These are phyloP conservation scores for Cyberlindnera petersonii DNA, from an alignment of 805 yeast species.

Conservation along the genomic window DNA sequence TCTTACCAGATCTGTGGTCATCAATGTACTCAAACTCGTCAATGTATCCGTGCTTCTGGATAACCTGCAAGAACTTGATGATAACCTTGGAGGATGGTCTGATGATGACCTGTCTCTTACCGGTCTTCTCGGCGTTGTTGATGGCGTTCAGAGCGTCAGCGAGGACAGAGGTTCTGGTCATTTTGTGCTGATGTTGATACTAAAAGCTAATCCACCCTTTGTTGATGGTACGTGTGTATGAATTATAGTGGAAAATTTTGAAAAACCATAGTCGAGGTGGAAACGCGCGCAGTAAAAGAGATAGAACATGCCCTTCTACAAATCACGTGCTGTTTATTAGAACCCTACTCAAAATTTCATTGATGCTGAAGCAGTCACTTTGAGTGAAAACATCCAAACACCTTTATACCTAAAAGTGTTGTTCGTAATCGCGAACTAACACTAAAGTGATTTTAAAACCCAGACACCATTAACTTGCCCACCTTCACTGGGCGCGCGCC, in stretches of 20 bases:
- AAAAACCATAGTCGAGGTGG: constrained; percentile 14
- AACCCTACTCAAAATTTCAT: constrained; percentile 3
- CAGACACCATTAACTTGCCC: constrained; percentile 5
- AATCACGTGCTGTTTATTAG: constrained; percentile 9
- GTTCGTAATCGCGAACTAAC: not conserved
- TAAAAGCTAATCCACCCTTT: not conserved
- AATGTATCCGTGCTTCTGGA: constrained; percentile 98
- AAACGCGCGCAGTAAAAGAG: not conserved
- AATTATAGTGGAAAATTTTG: constrained; percentile 24
- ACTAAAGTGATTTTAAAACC: constrained; percentile 5
- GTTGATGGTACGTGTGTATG: constrained; percentile 4
- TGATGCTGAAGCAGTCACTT: constrained; percentile 2
- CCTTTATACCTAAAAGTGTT: not conserved
- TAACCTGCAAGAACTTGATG: constrained; percentile 92
- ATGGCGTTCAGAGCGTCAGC: constrained; percentile 98
- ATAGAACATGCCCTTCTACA: constrained; percentile 2
- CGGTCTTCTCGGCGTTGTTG: constrained; percentile 99
- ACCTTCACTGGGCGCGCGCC: constrained; percentile 1
- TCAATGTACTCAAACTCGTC: constrained; percentile 98
- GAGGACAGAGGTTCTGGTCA: constrained; percentile 98
- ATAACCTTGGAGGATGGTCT: constrained; percentile 98
- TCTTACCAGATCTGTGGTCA: constrained; percentile 98
- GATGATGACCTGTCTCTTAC: constrained; percentile 97
- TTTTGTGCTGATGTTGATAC: constrained; percentile 34
- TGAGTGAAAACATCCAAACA: constrained; percentile 7